Evolutionary conservation across 2,329 filamentous ascomycete species (phyloP), one percentile per base, ranked within the genome.

Genomic region (Aschersonia sp.): DNA sequence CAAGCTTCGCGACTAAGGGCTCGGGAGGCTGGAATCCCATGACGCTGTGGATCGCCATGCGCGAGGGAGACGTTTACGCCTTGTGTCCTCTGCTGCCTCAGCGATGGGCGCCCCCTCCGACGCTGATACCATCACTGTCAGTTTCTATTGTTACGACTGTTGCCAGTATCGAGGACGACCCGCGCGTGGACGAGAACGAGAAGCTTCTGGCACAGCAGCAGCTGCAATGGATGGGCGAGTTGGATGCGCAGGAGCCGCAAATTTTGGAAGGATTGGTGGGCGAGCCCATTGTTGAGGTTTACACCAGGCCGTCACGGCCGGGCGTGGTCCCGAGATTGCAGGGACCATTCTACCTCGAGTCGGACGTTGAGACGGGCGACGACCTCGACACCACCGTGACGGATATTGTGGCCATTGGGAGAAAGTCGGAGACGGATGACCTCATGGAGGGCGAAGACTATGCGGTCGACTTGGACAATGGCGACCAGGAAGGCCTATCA

Each of bases 11-110:
- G 37, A 69, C 69, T 10, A 72, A 73, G 52, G 72, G 71, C 37
- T 76, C 77, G 6, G 90, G 88, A 11, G 88, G 88, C 47, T 98
- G 92, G 92, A 85, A 88, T 6, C 80, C 89, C 8, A 95, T 95
- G 85, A 97, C 92, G 0, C 72, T 98, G 9, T 98, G 90, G 87
- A 70, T 97, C 46, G 88, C 89, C n/a, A 98, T 95, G 84, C 79
- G 80, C 39, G 84, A 87, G 50, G 92, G 92, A 4, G 89, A 95
- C 59, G 76, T 97, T 5, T 98, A 98, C 59, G 89, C 90, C 2
- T 70, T 98, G 7, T 95, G 89, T 59, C 92, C 92, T 2, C 72
- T 98, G 41, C 70, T 98, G 32, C 92, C 92, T 1, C 80, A 81
- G 46, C 87, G 83, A 56, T 97, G 90, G 88, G 79, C 85, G 30